Conservation (phyloP, 2,329 filamentous ascomycete species). For the Aspergillus sp. region DNA sequence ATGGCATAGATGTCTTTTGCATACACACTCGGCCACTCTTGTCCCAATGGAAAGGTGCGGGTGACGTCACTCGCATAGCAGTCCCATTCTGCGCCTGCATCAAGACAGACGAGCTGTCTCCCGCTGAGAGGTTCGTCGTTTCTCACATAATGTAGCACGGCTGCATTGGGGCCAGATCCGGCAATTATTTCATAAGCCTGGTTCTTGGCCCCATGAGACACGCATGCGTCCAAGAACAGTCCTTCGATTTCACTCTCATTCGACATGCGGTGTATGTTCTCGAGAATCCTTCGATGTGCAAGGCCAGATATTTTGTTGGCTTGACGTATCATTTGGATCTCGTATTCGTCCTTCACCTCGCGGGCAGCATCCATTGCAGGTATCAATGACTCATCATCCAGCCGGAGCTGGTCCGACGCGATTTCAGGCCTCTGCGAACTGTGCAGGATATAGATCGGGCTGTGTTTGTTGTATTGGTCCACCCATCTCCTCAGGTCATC, state of each 20-base stretch:
- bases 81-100: slow-evolving; percentile 76
- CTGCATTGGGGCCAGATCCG: slow-evolving; percentile 74
- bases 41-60: slow-evolving; percentile 78
- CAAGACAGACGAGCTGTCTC: slow-evolving; percentile 78
- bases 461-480: slow-evolving; percentile 21
- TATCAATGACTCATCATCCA: slow-evolving; percentile 31
- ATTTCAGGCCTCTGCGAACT: slow-evolving; percentile 32
- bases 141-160: slow-evolving; percentile 83
- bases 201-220: slow-evolving; percentile 72
- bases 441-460: slow-evolving; percentile 40
- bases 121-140: slow-evolving; percentile 69
- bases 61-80: slow-evolving; percentile 77
- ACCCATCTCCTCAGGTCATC: slow-evolving; percentile 50
- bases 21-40: slow-evolving; percentile 61
- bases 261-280: slow-evolving; percentile 60
- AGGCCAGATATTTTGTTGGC: slow-evolving; percentile 69
- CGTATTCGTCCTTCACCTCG: slow-evolving; percentile 72
- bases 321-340: slow-evolving; percentile 70
- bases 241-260: slow-evolving; percentile 85
- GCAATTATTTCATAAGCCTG: slow-evolving; percentile 89
- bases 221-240: slow-evolving; percentile 72
- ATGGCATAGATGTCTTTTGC: slow-evolving; percentile 75
- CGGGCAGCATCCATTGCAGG: slow-evolving; percentile 66
- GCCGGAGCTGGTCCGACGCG: slow-evolving; percentile 16
- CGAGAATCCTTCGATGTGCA: slow-evolving; percentile 64